These are phyloP conservation scores for Syncephalastrum racemosum DNA, from an alignment of 371 early-diverging fungal species.

Conservation along the genomic window DNA sequence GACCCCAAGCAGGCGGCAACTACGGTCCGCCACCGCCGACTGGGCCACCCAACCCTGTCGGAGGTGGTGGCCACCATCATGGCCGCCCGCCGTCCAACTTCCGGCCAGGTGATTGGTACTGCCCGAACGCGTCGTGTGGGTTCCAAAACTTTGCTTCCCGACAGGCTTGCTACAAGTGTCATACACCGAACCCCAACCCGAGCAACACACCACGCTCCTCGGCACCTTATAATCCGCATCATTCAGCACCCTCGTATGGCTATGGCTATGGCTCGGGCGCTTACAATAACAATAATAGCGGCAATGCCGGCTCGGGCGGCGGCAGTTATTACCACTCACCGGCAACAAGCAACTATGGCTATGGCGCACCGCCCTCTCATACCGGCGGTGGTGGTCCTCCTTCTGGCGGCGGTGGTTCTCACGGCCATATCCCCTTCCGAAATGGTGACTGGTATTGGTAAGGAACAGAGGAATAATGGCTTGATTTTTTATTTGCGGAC, in stretches of 20 bases:
- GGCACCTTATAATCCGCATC: conserved; percentile 3
- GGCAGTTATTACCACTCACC: conserved; percentile 16
- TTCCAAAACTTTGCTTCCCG: conserved; percentile 81
- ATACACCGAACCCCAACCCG: conserved; percentile 49
- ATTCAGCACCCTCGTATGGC: not conserved
- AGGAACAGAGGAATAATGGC: not conserved
- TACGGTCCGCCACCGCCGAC: conserved; percentile 8
- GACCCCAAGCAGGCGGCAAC: conserved; percentile 19
- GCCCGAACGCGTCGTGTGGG: conserved; percentile 64
- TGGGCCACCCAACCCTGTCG: conserved; percentile 11
- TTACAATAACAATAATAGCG: conserved; percentile 21
- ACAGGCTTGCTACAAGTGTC: conserved; percentile 58
- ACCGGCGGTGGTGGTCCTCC: conserved; percentile 18
- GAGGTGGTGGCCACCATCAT: conserved; percentile 9
- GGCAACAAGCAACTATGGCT: conserved; percentile 11
- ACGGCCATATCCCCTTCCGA: conserved; percentile 44
- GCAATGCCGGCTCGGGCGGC: conserved; percentile 14
- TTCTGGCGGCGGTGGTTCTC: conserved; percentile 21
- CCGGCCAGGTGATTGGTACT: conserved; percentile 74
- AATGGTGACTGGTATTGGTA: conserved; percentile 69
- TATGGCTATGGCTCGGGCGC: conserved; percentile 29
- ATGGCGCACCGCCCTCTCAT: conserved; percentile 16
- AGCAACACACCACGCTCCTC: conserved; percentile 17
- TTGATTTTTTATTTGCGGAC: too few species aligned
- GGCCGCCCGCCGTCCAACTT: conserved; percentile 34